These are phyloP conservation scores for Staphylotrichum tortipilum DNA, from an alignment of 495 filamentous ascomycete species.

Conservation along the genomic window DNA sequence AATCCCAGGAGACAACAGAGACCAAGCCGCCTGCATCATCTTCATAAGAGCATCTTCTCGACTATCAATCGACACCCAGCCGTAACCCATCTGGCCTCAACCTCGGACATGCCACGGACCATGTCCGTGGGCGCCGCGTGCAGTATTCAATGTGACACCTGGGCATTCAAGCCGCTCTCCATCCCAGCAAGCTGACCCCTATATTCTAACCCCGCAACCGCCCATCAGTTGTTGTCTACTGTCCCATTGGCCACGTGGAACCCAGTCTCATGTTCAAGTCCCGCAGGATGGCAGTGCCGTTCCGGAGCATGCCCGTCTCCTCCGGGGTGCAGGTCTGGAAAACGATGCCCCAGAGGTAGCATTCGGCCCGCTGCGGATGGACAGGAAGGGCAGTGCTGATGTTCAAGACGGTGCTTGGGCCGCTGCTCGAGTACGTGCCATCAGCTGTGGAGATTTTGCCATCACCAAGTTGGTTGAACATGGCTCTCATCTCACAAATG, in stretches of 20 bases:
- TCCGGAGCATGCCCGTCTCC: constrained; percentile 37
- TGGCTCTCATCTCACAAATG: constrained; percentile 27
- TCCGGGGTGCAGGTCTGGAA: constrained; percentile 34
- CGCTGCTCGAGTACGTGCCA: background rate
- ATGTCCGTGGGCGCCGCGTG: no score
- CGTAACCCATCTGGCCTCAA: no score
- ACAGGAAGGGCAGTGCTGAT: background rate
- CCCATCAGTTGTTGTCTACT: background rate
- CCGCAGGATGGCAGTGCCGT: constrained; percentile 23
- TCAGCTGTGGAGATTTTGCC: constrained; percentile 26
- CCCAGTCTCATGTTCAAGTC: constrained; percentile 12
- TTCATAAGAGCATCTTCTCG: no score
- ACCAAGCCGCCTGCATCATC: no score
- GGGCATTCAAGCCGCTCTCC: no score
- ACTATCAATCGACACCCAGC: no score
- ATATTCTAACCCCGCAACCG: background rate
- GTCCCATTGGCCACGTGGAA: background rate
- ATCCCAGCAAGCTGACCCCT: background rate
- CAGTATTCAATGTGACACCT: no score
- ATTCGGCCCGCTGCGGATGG: background rate
- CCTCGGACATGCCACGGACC: no score
- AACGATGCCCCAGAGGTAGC: constrained; percentile 20
- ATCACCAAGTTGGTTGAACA: constrained; percentile 44
- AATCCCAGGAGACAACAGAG: no score
- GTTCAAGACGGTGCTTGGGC: background rate